phyloP scores from a whole-genome alignment of 257 asterid species.

The Henckelia pumila region DNA sequence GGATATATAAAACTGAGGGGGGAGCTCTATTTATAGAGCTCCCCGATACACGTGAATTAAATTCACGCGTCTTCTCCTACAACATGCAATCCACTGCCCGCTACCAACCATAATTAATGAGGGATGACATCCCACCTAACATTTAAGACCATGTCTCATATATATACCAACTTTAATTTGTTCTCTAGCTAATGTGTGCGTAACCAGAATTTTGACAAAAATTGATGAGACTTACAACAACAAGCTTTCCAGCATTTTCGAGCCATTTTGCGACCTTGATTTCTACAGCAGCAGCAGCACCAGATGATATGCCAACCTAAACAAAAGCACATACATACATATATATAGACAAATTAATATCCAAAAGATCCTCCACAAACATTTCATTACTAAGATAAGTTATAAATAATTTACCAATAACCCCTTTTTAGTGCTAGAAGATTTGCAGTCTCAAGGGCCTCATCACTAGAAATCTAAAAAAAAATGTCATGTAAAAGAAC shows the following conservation, averaged over 20 bases:
- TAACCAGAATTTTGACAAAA: no score
- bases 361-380: not conserved
- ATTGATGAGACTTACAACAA: constrained; percentile 59
- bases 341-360: not conserved
- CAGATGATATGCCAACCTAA: constrained; percentile 94
- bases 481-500: no score
- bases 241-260: constrained; percentile 82
- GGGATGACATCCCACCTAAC: no score
- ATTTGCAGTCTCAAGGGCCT: constrained; percentile 91
- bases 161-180: not conserved
- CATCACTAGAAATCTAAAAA: constrained; percentile 88
- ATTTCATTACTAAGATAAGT: not conserved
- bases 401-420: constrained; percentile 51
- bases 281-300: constrained; percentile 91
- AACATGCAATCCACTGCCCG: no score
- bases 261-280: constrained; percentile 70
- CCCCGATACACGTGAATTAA: no score
- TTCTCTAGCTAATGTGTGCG: not conserved
- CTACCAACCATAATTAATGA: no score
- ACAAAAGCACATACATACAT: not conserved
- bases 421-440: constrained; percentile 81
- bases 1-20: no score
- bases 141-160: not conserved
- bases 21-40: no score
- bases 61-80: no score